Percentiles rank a stretch among this genome's conserved stretches.
Evolutionary conservation across 2,329 filamentous ascomycete species (phyloP).

Genomic region (Aspergillus proliferans): DNA sequence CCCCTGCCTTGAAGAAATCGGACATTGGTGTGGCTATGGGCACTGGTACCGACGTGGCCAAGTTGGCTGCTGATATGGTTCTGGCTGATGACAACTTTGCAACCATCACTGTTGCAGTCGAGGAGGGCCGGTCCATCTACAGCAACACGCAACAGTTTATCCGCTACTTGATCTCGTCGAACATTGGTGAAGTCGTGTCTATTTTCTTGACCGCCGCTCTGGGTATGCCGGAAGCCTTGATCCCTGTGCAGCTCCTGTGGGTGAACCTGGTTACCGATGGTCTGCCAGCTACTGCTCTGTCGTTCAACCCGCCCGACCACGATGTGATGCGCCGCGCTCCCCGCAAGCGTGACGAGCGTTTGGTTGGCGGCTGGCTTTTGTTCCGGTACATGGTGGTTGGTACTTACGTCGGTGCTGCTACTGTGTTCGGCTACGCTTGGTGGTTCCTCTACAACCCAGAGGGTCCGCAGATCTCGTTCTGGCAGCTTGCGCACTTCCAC

Average conservation of each 20-base stretch:
- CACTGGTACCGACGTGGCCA: constrained; percentile 92
- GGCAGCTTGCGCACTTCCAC: constrained; percentile 88
- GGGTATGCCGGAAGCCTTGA: constrained; percentile 95
- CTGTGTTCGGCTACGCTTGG: constrained; percentile 97
- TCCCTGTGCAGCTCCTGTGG: constrained; percentile 96
- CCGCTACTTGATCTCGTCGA: constrained; percentile 96
- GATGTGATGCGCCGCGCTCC: constrained; percentile 94
- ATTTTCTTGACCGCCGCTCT: constrained; percentile 96
- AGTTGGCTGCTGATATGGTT: constrained; percentile 96
- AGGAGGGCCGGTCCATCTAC: constrained; percentile 96
- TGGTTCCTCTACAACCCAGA: constrained; percentile 96
- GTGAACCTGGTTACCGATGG: constrained; percentile 98
- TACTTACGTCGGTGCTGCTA: constrained; percentile 88
- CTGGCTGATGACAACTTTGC: constrained; percentile 98
- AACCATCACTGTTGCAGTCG: constrained; percentile 90
- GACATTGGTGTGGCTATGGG: constrained; percentile 99
- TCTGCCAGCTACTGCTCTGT: constrained; percentile 89
- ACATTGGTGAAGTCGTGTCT: constrained; percentile 97
- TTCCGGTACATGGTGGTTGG: constrained; percentile 96
- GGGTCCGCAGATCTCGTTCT: constrained; percentile 87
- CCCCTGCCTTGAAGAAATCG: constrained; percentile 93
- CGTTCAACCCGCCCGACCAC: constrained; percentile 97
- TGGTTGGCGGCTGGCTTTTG: constrained; percentile 94
- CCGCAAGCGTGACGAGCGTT: constrained; percentile 82
- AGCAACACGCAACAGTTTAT: constrained; percentile 99